Base-by-base conservation (phyloP, 495 filamentous ascomycete species). In the Umbilicaria muhlenbergii region DNA sequence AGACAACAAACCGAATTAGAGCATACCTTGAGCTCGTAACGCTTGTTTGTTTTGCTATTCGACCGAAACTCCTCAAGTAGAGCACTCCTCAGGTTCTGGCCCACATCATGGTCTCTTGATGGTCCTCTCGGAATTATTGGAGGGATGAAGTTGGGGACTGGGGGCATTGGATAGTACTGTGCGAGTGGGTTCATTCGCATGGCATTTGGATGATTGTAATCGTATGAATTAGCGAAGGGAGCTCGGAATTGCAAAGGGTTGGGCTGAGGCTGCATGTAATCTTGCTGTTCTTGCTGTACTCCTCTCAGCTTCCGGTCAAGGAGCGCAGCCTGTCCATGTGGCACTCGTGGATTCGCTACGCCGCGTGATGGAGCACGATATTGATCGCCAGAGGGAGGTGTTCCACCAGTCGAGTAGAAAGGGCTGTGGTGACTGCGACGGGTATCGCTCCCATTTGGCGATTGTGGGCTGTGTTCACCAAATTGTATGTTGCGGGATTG, bases 41-140 rank as follows among this genome's bases (percentile, higher is more conserved):
- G 77, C 55, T 80, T 89, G 58, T 71, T 86, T 0, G 78, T 77
- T 54, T 86, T 93, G 40, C 68, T 70, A 51, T 78, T 81, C 5
- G 71, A 66, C 11, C 80, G 74, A 59, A 94, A 94, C 16, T 94
- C 84, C 39, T 86, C 78, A 2, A 95, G 65, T 3, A 88, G 64
- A 17, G 67, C 56, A 56, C 87, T 94, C 40, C 83, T 70, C 3
- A 81, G 59, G 44, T 72, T 74, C 18, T 78, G 75, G 0, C 70
- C 65, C 3, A 71, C 62, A 47, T 87, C 81, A 31, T 79, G 71
- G 31, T 86, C 81, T 46, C 76, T 74, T 24, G 73, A 63, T 12
- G 65, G 66, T 44, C 68, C 68, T 44, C 64, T 64, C 39, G 47
- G 69, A 45, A 69, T 69, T 28, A 64, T 44, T 32, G 65, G 53